Percentiles rank a stretch among this genome's conserved stretches.
These are phyloP conservation scores for Zygnema cylindricum DNA, from an alignment of 139 green algal species.

Conservation along the genomic window DNA sequence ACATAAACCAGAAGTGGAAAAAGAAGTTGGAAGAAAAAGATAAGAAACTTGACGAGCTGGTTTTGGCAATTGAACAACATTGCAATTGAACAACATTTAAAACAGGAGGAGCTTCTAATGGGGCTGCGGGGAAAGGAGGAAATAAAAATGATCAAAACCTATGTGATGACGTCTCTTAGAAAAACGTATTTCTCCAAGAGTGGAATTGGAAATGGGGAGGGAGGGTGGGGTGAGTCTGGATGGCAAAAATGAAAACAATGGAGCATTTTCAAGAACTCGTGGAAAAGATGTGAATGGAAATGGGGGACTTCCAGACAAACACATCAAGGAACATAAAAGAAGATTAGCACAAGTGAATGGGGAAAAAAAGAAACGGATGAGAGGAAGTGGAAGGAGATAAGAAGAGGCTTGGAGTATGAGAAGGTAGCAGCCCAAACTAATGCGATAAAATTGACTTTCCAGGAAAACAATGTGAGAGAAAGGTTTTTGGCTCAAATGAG, in stretches of 20 bases:
- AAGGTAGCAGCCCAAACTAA: too few species aligned
- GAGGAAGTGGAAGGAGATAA: too few species aligned
- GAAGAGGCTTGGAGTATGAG: too few species aligned
- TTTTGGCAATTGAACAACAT: neutral
- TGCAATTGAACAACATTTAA: neutral
- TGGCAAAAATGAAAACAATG: too few species aligned
- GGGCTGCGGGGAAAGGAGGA: neutral
- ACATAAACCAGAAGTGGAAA: neutral
- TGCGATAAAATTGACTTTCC: too few species aligned
- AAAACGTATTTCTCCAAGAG: too few species aligned
- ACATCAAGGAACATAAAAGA: neutral
- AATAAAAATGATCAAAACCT: neutral
- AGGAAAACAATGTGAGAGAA: too few species aligned
- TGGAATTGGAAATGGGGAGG: too few species aligned
- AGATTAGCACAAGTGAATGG: neutral
- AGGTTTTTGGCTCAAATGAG: too few species aligned
- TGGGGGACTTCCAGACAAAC: neutral
- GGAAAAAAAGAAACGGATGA: neutral
- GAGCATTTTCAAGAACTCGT: neutral
- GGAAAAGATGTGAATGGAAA: neutral
- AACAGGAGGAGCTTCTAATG: neutral
- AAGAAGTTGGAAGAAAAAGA: neutral
- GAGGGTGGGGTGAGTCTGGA: neutral
- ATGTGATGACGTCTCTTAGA: neutral
- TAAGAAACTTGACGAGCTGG: neutral